phyloP scores from a whole-genome alignment of 2,329 filamentous ascomycete species.

The Alternaria triticina region DNA sequence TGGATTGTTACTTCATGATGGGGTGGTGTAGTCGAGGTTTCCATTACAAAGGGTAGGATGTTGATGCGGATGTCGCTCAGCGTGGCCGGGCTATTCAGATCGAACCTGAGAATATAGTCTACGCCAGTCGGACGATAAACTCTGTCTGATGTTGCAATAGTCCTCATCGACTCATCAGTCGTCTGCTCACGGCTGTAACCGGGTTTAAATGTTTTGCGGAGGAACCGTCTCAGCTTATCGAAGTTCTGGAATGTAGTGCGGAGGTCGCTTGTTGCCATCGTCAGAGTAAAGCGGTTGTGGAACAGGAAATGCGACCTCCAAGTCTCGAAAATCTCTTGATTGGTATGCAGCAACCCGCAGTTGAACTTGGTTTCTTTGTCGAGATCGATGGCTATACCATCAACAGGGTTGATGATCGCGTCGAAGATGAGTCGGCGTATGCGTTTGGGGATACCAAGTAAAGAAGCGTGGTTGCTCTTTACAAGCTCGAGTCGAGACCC shows the following conservation, averaged over 20 bases:
- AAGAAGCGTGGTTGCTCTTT: not conserved
- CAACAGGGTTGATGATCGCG: not conserved
- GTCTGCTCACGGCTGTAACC: not conserved
- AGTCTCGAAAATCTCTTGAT: not conserved
- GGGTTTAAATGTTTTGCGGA: not conserved
- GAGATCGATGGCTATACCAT: not conserved
- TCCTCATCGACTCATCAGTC: not conserved
- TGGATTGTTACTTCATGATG: not conserved
- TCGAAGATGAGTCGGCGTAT: not conserved
- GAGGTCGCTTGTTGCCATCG: not conserved
- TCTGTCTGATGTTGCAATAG: not conserved
- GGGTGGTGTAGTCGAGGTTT: not conserved
- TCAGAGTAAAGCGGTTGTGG: not conserved
- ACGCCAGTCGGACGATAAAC: not conserved
- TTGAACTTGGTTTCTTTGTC: not conserved
- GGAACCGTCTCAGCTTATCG: not conserved
- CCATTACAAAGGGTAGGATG: not conserved
- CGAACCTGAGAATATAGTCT: not conserved
- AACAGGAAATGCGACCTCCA: not conserved
- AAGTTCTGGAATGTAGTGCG: not conserved
- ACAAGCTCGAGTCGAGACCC: not conserved
- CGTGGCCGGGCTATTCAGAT: not conserved
- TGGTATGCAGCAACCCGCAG: not conserved
- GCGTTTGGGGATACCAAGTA: not conserved
- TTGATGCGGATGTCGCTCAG: not conserved